Conservation (phyloP, 2,329 filamentous ascomycete species). For the Pseudocercospora pini-densiflorae region DNA sequence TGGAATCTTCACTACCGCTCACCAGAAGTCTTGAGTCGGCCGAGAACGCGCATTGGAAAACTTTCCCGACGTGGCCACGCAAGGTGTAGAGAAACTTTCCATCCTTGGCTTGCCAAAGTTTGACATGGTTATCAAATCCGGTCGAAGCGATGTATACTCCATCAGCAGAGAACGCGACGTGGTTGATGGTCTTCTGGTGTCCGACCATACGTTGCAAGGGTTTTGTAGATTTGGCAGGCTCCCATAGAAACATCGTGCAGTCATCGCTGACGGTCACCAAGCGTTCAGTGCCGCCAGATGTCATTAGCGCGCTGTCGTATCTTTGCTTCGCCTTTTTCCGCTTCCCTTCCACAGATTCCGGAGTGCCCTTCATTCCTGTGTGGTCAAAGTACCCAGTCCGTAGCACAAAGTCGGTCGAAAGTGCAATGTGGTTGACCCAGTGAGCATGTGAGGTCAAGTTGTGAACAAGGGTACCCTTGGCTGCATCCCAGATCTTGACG, state of each 20-base stretch:
- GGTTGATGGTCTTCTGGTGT: slow-evolving; percentile 96
- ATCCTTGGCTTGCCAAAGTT: slow-evolving; percentile 82
- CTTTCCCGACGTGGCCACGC: slow-evolving; percentile 85
- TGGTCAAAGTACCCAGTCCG: slow-evolving; percentile 89
- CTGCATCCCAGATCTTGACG: slow-evolving; percentile 86
- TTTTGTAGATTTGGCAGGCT: slow-evolving; percentile 76
- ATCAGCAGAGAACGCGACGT: slow-evolving; percentile 92
- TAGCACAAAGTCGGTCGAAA: slow-evolving; percentile 90
- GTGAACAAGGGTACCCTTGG: slow-evolving; percentile 77
- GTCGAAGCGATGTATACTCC: slow-evolving; percentile 84
- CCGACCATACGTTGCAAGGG: slow-evolving; percentile 87
- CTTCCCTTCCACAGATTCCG: slow-evolving; percentile 71
- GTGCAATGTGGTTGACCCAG: slow-evolving; percentile 92
- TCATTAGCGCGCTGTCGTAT: slow-evolving; percentile 81
- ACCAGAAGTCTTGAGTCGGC: slow-evolving; percentile 89
- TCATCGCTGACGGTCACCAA: slow-evolving; percentile 92
- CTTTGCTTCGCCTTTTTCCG: slow-evolving; percentile 75
- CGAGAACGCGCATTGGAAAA: slow-evolving; percentile 92
- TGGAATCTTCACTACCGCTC: slow-evolving; percentile 88
- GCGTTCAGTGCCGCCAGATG: slow-evolving; percentile 69
- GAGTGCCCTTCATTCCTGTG: slow-evolving; percentile 66
- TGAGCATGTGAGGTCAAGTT: slow-evolving; percentile 84
- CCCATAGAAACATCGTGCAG: slow-evolving; percentile 96
- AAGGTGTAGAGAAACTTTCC: slow-evolving; percentile 83
- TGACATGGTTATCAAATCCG: slow-evolving; percentile 93